Base-by-base conservation (phyloP, 352 stramenopile species). In the Blastocystis sp. region DNA sequence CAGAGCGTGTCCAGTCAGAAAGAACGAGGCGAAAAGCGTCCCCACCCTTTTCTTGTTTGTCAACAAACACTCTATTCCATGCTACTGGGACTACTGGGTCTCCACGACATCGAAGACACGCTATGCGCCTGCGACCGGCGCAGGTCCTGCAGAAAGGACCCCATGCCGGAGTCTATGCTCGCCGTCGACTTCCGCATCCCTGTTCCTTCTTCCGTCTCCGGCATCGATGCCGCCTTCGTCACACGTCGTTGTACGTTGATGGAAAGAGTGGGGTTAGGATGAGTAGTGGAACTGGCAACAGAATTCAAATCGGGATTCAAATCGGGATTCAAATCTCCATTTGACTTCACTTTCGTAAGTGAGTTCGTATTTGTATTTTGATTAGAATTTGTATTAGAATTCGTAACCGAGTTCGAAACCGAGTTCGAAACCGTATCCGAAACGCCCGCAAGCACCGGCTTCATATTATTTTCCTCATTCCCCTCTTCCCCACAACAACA, bases 91-190 rank as follows among this genome's bases (percentile, higher is more conserved):
- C 36, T 7, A 14, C 9, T n/a, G 9, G 32, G 21, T 16, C 29
- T 76, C 64, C 64, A 76, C 7, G 34, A 53, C 4, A 53, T 9
- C 18, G 64, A 76, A 36, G 64, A 76, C 14, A 76, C 64, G 16
- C 11, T 46, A 16, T 53, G 64, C 24, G 14, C 42, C 9, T 27
- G n/a, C 42, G 16, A 34, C 14, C 27, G 38, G 8, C 44, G 53
- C 44, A 76, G 51, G 16, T 56, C 38, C 14, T 76, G 9, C 16
- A 76, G 18, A n/a, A 76, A 76, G 0, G 64, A 76, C 6, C 64
- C 64, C 40, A 76, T 76, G 7, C 64, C 64, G 7, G 9, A 18
- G 24, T 76, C 64, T 34, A 21, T 18, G 21, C 64, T 54, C 8
- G 54, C n/a, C 11, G 11, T 14, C 7, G 54, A 64, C n/a, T 21